Base-by-base conservation (phyloP, 139 green algal genomes). In the Zygnema circumcarinatum region DNA sequence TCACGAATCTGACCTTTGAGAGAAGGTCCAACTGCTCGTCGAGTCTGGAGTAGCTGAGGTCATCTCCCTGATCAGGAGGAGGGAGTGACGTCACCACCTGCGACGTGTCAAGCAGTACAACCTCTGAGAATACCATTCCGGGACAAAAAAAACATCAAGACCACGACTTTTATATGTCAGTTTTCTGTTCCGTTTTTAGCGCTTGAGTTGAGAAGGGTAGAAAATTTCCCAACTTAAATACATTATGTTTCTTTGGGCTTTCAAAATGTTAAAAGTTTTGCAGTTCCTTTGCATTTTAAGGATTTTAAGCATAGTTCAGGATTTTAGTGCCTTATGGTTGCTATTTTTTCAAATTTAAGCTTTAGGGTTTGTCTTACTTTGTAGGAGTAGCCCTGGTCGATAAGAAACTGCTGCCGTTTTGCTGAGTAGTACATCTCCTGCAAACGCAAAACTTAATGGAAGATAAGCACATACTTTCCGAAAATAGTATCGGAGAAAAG, bases 341-440 rank as follows among this genome's bases (percentile, higher is more conserved):
- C 25, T 25, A 29, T 31, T 31, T 31, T 31, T 25, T 29, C 56
- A 31, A 31, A 25, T 29, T 31, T 31, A 72, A 72, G 29, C 25
- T 29, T 29, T 29, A 72, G 56, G 29, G 29, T 31, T 29, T 31
- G n/a, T n/a, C 56, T 38, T 81, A 98, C 96, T 93, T 99, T 99
- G 93, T 98, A 99, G 16, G 89, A 89, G 91, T 99, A 99, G 29
- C 97, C 97, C 92, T 99, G 97, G 92, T 99, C 96, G 53, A 99
- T 96, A 1, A 99, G 94, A 84, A 99, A 99, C 93, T 98, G 97
- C 94, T 99, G 97, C 41, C 97, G 88, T 94, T 99, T 99, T 72
- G 95, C 93, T 79, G 91, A 95, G 92, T 97, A 99, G 90, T 95
- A 99, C 96, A 99, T 98, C 93, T 99, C 97, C 79, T 97, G 84